phyloP scores from a whole-genome alignment of 441 rosid species.

The Erodium moschatum region DNA sequence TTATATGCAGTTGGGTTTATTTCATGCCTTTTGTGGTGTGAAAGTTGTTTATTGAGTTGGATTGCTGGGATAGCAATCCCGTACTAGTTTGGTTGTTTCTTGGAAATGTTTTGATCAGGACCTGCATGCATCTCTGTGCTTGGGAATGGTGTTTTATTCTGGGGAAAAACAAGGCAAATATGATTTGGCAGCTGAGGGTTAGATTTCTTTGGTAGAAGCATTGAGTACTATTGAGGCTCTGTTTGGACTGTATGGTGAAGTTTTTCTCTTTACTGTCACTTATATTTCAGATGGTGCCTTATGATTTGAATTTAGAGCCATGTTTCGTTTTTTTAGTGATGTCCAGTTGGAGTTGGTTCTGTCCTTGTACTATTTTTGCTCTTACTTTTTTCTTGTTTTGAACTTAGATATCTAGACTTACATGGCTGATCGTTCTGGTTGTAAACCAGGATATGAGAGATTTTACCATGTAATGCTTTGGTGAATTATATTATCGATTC shows the following conservation, averaged over 20 bases:
- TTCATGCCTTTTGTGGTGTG: neutral
- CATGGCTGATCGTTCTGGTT: neutral
- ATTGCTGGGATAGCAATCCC: neutral
- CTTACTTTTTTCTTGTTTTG: no score
- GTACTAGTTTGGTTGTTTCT: neutral
- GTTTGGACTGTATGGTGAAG: no score
- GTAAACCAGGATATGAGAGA: neutral
- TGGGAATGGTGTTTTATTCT: no score
- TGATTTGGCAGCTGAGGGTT: no score
- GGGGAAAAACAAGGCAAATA: no score
- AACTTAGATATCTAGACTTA: neutral
- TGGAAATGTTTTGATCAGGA: neutral
- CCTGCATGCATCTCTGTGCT: no score
- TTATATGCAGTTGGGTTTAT: neutral
- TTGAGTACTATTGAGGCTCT: no score
- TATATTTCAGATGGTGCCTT: no score
- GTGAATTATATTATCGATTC: neutral
- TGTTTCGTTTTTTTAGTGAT: no score
- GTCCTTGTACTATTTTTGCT: neutral
- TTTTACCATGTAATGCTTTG: neutral
- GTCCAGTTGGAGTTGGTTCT: neutral
- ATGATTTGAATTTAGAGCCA: no score
- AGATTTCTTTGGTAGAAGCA: no score
- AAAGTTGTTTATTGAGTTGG: neutral
- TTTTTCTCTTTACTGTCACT: no score